Base-by-base conservation (phyloP, 371 early-diverging fungal genomes). In the Mucor mucedo region DNA sequence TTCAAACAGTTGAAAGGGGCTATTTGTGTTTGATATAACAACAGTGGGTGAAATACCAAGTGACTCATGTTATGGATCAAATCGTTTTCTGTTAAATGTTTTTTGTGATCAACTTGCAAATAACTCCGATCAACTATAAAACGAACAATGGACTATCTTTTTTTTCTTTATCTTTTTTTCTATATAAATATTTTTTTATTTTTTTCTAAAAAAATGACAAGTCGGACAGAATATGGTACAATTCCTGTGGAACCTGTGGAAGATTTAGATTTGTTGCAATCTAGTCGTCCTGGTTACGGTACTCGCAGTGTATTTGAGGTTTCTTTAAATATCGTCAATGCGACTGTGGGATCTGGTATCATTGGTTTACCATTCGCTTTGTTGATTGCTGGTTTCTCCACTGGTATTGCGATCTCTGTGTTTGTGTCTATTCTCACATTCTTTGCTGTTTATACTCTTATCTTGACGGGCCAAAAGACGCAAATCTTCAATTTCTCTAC, bases 341-440 rank as follows among this genome's bases (percentile, higher is more conserved):
- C 86, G 10, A 87, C 84, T 8, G 84, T 87, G 2, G 87, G 87
- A 0, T 81, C 87, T 7, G 87, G 87, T 30, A 76, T 87, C 13
- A 72, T 87, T 50, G 87, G 86, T 0, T 63, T 87, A 16, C 77
- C 84, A 5, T 78, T 82, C 67, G 84, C 86, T 3, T 63, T 84
- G 21, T 54, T 71, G 16, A 66, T 80, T 3, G 76, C 85, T 44
- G 87, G 87, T 11, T 85, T 87, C 50, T 69, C 83, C 5, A 62
- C 75, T 8, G 87, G 87, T 38, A 67, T 87, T 28, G 30, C 74
- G 1, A 74, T 87, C 1, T 84, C 83, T 9, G 65, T 77, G 0
- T 66, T 77, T 39, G 87, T 85, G 0, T 77, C 75, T 13, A 27
- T 78, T 21, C 55, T 85, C 21, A 79, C 84, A 3, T 79, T 71